Conservation (phyloP, 192 early-diverging fungal species). For the Martensiomyces pterosporus region DNA sequence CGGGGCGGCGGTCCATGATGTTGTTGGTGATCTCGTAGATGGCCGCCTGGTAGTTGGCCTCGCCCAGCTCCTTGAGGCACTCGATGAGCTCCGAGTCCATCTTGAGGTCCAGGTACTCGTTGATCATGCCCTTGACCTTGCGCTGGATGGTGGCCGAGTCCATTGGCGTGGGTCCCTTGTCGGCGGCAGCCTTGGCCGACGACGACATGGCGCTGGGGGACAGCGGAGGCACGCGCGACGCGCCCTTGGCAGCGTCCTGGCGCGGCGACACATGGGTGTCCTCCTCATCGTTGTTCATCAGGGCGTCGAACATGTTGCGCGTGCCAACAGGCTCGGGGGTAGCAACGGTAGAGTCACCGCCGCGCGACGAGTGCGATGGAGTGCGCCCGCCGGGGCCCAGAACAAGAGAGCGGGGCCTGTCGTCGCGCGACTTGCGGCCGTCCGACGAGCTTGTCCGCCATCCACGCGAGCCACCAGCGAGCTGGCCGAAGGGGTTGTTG, state of each 20-base stretch:
- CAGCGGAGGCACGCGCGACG: slow-evolving; percentile 17
- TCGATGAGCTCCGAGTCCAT: slow-evolving; percentile 59
- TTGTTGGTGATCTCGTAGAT: slow-evolving; percentile 59
- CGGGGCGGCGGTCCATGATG: slow-evolving; percentile 57
- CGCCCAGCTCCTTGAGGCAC: slow-evolving; percentile 68
- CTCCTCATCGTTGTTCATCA: slow-evolving; percentile 41
- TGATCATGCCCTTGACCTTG: slow-evolving; percentile 54
- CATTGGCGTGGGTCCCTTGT: slow-evolving; percentile 28
- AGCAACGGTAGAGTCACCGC: slow-evolving; percentile 44
- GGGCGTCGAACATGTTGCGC: slow-evolving; percentile 47
- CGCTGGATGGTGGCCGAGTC: slow-evolving; percentile 50
- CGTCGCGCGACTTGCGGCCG: slow-evolving; percentile 36
- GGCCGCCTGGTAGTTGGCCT: slow-evolving; percentile 52
- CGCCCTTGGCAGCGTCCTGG: slow-evolving; percentile 23
- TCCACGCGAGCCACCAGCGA: slow-evolving; percentile 53
- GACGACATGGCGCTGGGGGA: slow-evolving; percentile 12
- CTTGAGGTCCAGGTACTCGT: slow-evolving; percentile 59
- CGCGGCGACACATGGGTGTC: slow-evolving; percentile 35
- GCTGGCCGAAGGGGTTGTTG: slow-evolving; percentile 33
- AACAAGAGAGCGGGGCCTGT: slow-evolving; percentile 14
- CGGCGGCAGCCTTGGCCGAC: slow-evolving; percentile 10
- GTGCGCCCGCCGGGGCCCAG: slow-evolving; percentile 38
- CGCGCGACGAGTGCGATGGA: slow-evolving; percentile 39
- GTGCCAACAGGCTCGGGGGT: slow-evolving; percentile 47
- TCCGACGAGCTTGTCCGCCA: slow-evolving; percentile 52